These are phyloP conservation scores for Sarocladiaceae sp. DNA, from an alignment of 2,329 filamentous ascomycete species.

Conservation along the genomic window DNA sequence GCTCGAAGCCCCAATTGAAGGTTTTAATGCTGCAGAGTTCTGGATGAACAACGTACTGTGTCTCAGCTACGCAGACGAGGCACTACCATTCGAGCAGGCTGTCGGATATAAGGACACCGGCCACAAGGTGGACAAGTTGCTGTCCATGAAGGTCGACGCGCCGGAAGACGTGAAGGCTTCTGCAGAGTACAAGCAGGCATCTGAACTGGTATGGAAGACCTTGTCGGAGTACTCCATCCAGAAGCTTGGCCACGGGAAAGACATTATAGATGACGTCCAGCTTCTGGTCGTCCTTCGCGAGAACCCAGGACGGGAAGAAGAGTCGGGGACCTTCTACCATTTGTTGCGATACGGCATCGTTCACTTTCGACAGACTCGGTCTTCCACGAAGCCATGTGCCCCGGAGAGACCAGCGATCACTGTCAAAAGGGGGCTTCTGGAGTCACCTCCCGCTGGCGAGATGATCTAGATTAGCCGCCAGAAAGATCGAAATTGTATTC, in stretches of 20 bases:
- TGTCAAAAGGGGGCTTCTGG: background rate
- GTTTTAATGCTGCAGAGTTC: slow-evolving; percentile 29
- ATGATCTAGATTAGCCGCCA: background rate
- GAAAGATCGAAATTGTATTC: too few relatives aligned
- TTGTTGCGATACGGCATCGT: background rate
- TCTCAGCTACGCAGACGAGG: background rate
- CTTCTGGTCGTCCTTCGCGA: background rate
- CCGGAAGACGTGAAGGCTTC: background rate
- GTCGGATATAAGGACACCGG: background rate
- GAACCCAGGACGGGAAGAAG: background rate
- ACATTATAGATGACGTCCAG: background rate
- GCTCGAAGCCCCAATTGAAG: slow-evolving; percentile 27
- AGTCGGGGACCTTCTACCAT: background rate
- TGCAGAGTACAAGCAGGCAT: background rate
- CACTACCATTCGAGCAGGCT: background rate
- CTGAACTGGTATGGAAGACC: background rate
- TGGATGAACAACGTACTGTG: slow-evolving; percentile 20
- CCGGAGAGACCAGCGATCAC: background rate
- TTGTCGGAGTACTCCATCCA: background rate
- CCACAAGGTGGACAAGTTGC: background rate
- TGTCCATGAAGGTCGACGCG: background rate
- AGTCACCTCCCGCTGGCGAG: background rate
- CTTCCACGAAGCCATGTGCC: background rate
- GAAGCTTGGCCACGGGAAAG: background rate
- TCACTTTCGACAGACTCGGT: background rate